Evolutionary conservation across 2,329 filamentous ascomycete genomes (phyloP).

Genomic region (Penicillium palitans): DNA sequence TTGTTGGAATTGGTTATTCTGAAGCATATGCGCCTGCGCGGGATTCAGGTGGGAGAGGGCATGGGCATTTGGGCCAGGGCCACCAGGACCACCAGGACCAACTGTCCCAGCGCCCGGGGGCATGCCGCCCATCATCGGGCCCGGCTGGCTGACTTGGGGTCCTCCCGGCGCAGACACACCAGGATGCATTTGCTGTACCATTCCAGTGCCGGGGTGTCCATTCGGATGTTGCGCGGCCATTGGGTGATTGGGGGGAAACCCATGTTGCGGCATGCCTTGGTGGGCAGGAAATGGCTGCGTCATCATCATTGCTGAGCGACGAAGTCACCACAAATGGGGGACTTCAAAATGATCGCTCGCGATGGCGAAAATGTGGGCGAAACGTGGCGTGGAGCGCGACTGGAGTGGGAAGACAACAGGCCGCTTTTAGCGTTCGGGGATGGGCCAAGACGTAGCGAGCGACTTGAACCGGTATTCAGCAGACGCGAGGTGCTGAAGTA

Average conservation of each 20-base stretch:
- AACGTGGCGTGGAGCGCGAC: slow-evolving; percentile 27
- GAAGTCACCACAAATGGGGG: slow-evolving; percentile 38
- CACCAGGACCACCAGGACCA: slow-evolving; percentile 49
- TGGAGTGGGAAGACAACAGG: slow-evolving; percentile 20
- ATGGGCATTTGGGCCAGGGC: slow-evolving; percentile 57
- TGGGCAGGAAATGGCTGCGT: slow-evolving; percentile 58
- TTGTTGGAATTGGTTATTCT: slow-evolving; percentile 48
- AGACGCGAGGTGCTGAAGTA: slow-evolving; percentile 35
- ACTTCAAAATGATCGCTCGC: slow-evolving; percentile 23
- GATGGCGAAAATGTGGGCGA: slow-evolving; percentile 16
- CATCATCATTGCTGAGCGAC: slow-evolving; percentile 53
- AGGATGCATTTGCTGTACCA: slow-evolving; percentile 60
- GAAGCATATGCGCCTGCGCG: slow-evolving; percentile 55
- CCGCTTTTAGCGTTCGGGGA: slow-evolving; percentile 36
- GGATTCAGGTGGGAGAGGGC: slow-evolving; percentile 62
- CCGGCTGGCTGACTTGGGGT: slow-evolving; percentile 61
- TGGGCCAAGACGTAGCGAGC: slow-evolving; percentile 40
- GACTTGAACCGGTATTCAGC: slow-evolving; percentile 33
- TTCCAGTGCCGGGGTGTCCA: slow-evolving; percentile 51
- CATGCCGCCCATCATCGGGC: slow-evolving; percentile 66
- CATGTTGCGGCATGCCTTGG: slow-evolving; percentile 60
- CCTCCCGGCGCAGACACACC: slow-evolving; percentile 60
- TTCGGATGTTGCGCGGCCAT: slow-evolving; percentile 61
- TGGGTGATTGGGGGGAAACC: slow-evolving; percentile 61
- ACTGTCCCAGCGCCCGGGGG: slow-evolving; percentile 57